Evolutionary conservation across 306 rosid genomes (phyloP).

Genomic region (Prunus armeniaca): DNA sequence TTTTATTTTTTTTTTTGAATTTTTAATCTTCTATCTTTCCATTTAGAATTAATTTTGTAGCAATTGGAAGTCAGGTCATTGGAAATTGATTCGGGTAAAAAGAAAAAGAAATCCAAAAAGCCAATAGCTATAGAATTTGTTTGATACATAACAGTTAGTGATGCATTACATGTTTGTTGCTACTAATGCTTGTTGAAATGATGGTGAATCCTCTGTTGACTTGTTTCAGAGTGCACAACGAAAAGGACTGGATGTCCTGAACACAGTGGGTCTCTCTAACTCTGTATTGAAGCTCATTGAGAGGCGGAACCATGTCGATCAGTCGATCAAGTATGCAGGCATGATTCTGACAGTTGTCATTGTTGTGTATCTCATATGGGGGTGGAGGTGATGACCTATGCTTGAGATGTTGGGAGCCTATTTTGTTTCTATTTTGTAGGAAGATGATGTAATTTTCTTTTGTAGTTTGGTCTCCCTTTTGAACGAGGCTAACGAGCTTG

Average conservation of each 20-base stretch:
- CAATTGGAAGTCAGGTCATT: not conserved
- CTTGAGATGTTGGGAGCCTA: not conserved
- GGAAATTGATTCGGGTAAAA: not conserved
- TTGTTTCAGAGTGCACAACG: conserved; percentile 71
- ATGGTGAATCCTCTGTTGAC: not conserved
- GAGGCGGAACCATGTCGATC: conserved; percentile 66
- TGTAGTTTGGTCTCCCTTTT: no score
- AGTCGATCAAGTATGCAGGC: conserved; percentile 78
- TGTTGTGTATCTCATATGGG: conserved; percentile 52
- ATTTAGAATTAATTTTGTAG: not conserved
- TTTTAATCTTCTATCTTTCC: not conserved
- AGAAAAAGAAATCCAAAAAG: not conserved
- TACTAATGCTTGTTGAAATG: not conserved
- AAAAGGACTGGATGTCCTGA: conserved; percentile 75
- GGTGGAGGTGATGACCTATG: conserved; percentile 38
- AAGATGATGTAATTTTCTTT: no score
- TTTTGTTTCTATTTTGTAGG: no score
- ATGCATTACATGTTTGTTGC: not conserved
- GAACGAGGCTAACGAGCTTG: no score
- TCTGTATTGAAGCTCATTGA: conserved; percentile 75
- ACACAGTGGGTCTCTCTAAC: conserved; percentile 77
- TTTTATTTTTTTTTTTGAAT: not conserved
- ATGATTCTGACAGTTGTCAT: conserved; percentile 60
- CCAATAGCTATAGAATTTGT: not conserved
- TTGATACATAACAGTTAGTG: not conserved